phyloP scores from a whole-genome alignment of 2,329 filamentous ascomycete species.

The Ophiostoma populinum region DNA sequence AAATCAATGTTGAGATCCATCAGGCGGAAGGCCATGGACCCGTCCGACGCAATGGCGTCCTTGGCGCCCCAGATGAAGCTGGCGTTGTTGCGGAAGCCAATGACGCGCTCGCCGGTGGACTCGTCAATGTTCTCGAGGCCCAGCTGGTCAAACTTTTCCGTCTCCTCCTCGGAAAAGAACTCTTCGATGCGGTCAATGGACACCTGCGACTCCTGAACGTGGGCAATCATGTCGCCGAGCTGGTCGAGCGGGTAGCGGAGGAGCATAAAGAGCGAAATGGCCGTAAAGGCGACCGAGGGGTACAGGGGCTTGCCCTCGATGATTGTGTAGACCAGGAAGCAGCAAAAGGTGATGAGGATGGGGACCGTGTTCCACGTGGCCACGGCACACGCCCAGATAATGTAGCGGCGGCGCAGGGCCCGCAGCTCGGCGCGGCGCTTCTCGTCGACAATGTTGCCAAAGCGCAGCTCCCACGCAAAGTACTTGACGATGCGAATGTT shows the following conservation, averaged over 20 bases:
- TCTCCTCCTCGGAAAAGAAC: constrained; percentile 85
- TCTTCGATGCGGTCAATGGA: constrained; percentile 94
- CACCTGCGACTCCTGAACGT: constrained; percentile 93
- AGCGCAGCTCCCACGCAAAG: constrained; percentile 94
- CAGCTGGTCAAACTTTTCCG: constrained; percentile 83
- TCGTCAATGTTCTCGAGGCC: constrained; percentile 51
- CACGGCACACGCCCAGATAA: constrained; percentile 81
- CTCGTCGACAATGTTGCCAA: constrained; percentile 71
- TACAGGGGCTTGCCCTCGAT: constrained; percentile 79
- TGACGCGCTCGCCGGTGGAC: constrained; percentile 51
- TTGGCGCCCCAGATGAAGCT: constrained; percentile 80
- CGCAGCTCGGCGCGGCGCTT: constrained; percentile 67
- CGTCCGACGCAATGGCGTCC: constrained; percentile 41
- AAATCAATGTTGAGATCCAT: constrained; percentile 75
- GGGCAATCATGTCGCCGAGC: constrained; percentile 94
- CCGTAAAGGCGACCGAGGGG: constrained; percentile 88
- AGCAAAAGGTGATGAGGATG: constrained; percentile 88
- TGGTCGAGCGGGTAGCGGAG: constrained; percentile 88
- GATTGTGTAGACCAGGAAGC: constrained; percentile 82
- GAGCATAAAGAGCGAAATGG: constrained; percentile 87
- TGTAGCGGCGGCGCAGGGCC: constrained; percentile 64
- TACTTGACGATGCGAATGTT: constrained; percentile 99
- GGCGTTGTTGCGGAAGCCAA: constrained; percentile 61
- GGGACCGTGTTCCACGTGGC: constrained; percentile 95
- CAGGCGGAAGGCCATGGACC: constrained; percentile 61